phyloP scores from a whole-genome alignment of 192 early-diverging fungal species.

The Coemansia umbellata region DNA sequence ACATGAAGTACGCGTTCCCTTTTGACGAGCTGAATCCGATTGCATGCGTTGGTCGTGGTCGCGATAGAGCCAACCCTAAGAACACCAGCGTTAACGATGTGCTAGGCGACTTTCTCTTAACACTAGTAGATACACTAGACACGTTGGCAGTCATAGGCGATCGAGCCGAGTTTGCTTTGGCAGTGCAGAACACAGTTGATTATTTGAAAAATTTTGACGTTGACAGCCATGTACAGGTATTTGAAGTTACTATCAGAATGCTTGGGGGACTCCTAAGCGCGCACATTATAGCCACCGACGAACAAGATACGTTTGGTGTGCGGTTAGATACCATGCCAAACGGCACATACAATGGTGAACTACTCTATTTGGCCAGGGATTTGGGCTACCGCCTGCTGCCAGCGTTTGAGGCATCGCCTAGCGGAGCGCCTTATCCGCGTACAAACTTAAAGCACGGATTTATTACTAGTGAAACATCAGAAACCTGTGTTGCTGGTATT shows the following conservation, averaged over 20 bases:
- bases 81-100: slow-evolving; percentile 76
- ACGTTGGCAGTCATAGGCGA: slow-evolving; percentile 76
- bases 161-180: slow-evolving; percentile 58
- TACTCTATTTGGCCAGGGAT: slow-evolving; percentile 74
- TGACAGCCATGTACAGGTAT: slow-evolving; percentile 89
- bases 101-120: slow-evolving; percentile 89
- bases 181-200: slow-evolving; percentile 60
- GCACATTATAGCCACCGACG: slow-evolving; percentile 78
- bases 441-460: slow-evolving; percentile 75
- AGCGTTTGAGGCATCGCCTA: slow-evolving; percentile 78
- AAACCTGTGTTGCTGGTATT: slow-evolving; percentile 84
- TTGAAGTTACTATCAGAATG: slow-evolving; percentile 91
- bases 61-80: slow-evolving; percentile 58
- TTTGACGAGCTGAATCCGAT: slow-evolving; percentile 90
- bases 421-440: slow-evolving; percentile 78
- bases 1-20: slow-evolving; percentile 84
- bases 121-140: slow-evolving; percentile 91
- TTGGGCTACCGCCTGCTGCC: slow-evolving; percentile 80
- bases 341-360: slow-evolving; percentile 69
- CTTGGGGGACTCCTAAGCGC: slow-evolving; percentile 87
- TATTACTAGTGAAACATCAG: slow-evolving; percentile 57
- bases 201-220: slow-evolving; percentile 67
- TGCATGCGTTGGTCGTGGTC: slow-evolving; percentile 69
- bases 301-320: slow-evolving; percentile 55
- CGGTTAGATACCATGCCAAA: slow-evolving; percentile 28